Base-by-base conservation (phyloP, 345 rosid genomes). In the Aquilaria sinensis region DNA sequence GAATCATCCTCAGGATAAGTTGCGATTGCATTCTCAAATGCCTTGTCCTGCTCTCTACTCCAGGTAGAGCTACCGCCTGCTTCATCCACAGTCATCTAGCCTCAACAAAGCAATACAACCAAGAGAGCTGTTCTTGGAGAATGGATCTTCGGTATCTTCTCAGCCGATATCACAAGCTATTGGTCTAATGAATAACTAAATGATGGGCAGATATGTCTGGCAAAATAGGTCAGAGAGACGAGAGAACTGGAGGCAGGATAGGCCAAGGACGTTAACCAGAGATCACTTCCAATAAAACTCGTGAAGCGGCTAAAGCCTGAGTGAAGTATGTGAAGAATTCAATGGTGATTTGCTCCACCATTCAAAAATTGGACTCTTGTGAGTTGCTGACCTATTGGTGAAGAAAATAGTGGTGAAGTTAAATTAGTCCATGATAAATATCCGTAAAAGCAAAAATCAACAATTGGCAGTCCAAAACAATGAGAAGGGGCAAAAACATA, bases 21-120 rank as follows among this genome's bases (percentile, higher is more conserved):
- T 11, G 86, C 96, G 33, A 94, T 68, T 51, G 96, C 92, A 85
- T 82, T 74, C 90, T 94, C 99, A 67, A 94, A 94, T 14, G 90
- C 89, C 74, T 82, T 83, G 68, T 94, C 93, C 69, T 94, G 90
- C 75, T 88, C 96, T 69, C 89, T 82, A 60, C 78, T 83, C 99
- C 99, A 94, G 56, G 47, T 54, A 66, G 87, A 85, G 67, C 80
- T 75, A 51, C 83, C 71, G 32, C 78, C 78, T 37, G 74, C 82
- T 82, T 86, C 95, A 67, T 85, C 92, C 67, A 74, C 81, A 67
- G 86, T 70, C 91, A 89, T 89, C 70, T 62, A 74, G 61, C 66
- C 65, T 65, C 70, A 51, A 62, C 45, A 63, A 49, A 69, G 54
- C 62, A 37, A 31, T 48, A 58, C 62, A 72, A 51, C 64, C 69